Conservation (phyloP, 2,329 filamentous ascomycete species). For the Westerdykella ornata region DNA sequence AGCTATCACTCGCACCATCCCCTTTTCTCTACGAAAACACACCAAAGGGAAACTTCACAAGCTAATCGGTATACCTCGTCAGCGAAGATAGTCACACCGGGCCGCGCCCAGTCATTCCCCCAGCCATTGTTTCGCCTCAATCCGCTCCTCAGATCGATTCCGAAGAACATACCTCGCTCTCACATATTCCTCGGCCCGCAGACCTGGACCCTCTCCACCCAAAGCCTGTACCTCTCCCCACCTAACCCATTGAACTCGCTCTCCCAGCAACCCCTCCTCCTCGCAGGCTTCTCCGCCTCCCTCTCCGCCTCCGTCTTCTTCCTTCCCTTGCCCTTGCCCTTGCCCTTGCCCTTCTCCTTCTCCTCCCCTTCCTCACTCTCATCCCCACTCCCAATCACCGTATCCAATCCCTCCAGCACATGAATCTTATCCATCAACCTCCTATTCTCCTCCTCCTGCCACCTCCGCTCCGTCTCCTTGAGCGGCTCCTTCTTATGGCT, state of each 20-base stretch:
- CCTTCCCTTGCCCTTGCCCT: slow-evolving; percentile 17
- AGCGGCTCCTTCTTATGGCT: slow-evolving; percentile 13
- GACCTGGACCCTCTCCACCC: slow-evolving; percentile 15
- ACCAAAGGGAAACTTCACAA: too few relatives aligned
- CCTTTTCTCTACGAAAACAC: too few relatives aligned
- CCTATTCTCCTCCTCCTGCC: slow-evolving; percentile 12
- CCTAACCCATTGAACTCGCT: slow-evolving; percentile 18
- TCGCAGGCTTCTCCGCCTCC: slow-evolving; percentile 21
- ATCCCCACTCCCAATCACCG: neutral
- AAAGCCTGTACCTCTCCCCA: slow-evolving; percentile 17
- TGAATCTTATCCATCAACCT: slow-evolving; percentile 12
- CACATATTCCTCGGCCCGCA: slow-evolving; percentile 27
- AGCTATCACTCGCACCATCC: too few relatives aligned
- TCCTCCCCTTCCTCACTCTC: slow-evolving; percentile 2
- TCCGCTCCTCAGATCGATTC: too few relatives aligned
- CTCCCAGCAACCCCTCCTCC: slow-evolving; percentile 14
- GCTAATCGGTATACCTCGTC: too few relatives aligned
- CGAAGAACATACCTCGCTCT: neutral
- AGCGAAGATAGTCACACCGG: too few relatives aligned
- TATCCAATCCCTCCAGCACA: slow-evolving; percentile 4
- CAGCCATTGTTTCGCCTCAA: too few relatives aligned
- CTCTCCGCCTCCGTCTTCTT: slow-evolving; percentile 16
- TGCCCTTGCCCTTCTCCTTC: slow-evolving; percentile 11
- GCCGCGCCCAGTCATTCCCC: too few relatives aligned
- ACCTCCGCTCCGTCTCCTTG: slow-evolving; percentile 5